Evolutionary conservation across 1,284 basidiomycete genomes (phyloP), one percentile per base, ranked within the genome.

Genomic region (Microbotryomycetes sp.): DNA sequence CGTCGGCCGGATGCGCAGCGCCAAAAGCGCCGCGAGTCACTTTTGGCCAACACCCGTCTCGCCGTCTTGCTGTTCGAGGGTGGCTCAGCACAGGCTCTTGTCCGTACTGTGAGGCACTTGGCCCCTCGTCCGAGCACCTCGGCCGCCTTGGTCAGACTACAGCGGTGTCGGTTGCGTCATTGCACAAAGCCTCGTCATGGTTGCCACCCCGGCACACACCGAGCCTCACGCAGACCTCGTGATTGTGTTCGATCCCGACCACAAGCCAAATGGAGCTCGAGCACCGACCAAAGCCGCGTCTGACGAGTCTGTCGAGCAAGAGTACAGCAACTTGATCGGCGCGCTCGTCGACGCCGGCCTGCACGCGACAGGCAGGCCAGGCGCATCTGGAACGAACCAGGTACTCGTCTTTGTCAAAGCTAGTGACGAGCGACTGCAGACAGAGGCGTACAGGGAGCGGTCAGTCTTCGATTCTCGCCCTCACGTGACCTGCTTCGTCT

Each of bases 361-460:
- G 53, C 80, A 80, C 51, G 86, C 84, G 0, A 84, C 85, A 0
- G 87, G 87, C 9, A 81, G 87, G 65, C 78, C 85, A 23, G 88
- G 88, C 15, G 85, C 86, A 69, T 80, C 81, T 24, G 64, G 59
- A 13, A 79, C 86, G 56, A 86, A 87, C 5, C 86, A 93, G 69
- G 74, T 94, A 3, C 80, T 93, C 54, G 78, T 96, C 3, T 84
- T 96, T 64, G 82, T 96, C 16, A 80, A 80, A n/a, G 89, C 87
- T 61, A 83, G 85, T 0, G 78, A 81, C 47, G 77, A 78, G 45
- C 81, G 85, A 59, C 76, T 94, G 11, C 73, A 80, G 35, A 81
- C 81, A 56, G 80, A 94, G 15, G 82, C 87, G 0, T 82, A 84
- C 64, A 79, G 83, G 41, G 91, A 94, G 77, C 78, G 85, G 89